Percentiles rank a stretch among this genome's conserved stretches.
Conservation (phyloP, 2,329 filamentous ascomycete species). For the Ophiostoma novo-ulmi region DNA sequence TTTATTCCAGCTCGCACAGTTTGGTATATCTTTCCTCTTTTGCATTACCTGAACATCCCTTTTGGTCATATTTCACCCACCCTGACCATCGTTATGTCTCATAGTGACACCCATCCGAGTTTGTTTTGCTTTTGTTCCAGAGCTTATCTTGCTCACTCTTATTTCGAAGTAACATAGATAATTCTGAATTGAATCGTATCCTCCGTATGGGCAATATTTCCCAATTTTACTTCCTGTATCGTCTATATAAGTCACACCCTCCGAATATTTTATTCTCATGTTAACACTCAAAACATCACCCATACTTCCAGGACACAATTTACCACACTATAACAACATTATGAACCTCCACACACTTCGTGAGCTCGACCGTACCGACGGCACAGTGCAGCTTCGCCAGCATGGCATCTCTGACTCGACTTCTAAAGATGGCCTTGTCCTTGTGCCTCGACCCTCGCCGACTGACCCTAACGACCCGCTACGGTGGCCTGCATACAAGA, state of each 20-base stretch:
- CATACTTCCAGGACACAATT: background rate
- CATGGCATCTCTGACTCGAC: conserved; percentile 8
- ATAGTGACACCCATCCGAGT: background rate
- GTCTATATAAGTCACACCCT: background rate
- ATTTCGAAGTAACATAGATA: background rate
- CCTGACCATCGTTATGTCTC: background rate
- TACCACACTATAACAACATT: background rate
- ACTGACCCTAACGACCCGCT: conserved; percentile 46
- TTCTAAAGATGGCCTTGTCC: conserved; percentile 31
- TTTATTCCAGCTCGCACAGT: background rate
- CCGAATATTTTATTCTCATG: background rate
- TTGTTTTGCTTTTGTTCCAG: background rate
- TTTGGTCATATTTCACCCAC: background rate
- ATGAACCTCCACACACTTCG: conserved; percentile 30
- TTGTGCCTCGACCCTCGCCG: conserved; percentile 41
- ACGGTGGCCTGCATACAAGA: conserved; percentile 43
- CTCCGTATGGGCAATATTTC: background rate
- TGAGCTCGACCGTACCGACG: conserved; percentile 32
- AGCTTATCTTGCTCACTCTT: background rate
- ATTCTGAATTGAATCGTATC: background rate
- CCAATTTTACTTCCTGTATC: background rate
- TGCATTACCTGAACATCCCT: background rate
- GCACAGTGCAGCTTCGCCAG: conserved; percentile 46
- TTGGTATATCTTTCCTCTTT: background rate
- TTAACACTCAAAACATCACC: background rate